Evolutionary conservation across 139 green algal species (phyloP).

Genomic region (Chlorella sp.): DNA sequence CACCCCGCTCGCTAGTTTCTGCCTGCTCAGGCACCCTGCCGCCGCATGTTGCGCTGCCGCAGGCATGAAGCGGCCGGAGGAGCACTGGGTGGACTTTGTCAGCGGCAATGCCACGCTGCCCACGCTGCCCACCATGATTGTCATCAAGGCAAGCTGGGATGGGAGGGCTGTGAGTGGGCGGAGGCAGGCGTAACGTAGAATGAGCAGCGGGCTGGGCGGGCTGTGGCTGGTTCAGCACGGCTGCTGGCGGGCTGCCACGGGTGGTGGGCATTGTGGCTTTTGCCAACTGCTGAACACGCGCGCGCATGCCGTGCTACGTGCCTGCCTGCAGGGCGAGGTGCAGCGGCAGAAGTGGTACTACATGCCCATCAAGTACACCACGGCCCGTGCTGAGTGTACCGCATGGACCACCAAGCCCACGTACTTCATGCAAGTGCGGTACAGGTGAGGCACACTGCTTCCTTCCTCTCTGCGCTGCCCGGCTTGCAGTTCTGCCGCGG

Average conservation of each 20-base stretch:
- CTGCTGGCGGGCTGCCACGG: too few species aligned
- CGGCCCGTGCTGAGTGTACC: slow-evolving; percentile 19
- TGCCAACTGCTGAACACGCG: too few species aligned
- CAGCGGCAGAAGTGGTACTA: slow-evolving; percentile 42
- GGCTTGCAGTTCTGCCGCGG: too few species aligned
- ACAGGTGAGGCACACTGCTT: slow-evolving; percentile 19
- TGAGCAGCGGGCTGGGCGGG: too few species aligned
- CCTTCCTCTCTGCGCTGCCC: too few species aligned
- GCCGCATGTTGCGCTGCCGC: not conserved
- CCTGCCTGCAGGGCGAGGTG: slow-evolving; percentile 25
- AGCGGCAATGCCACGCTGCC: slow-evolving; percentile 46
- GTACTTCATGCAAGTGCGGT: slow-evolving; percentile 49
- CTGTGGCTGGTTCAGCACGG: too few species aligned
- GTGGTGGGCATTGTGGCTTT: too few species aligned
- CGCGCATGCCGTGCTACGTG: too few species aligned
- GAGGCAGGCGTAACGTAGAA: too few species aligned
- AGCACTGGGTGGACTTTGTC: slow-evolving; percentile 52
- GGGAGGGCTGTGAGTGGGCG: too few species aligned
- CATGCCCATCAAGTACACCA: slow-evolving; percentile 44
- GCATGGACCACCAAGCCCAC: slow-evolving; percentile 44
- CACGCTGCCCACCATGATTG: slow-evolving; percentile 43
- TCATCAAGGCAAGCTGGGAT: slow-evolving; percentile 39
- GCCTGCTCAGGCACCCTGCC: too few species aligned
- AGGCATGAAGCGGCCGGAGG: slow-evolving; percentile 29
- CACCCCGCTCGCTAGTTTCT: too few species aligned